Base-by-base conservation (phyloP, 352 stramenopile species). In the Globisporangium cederbergense region DNA sequence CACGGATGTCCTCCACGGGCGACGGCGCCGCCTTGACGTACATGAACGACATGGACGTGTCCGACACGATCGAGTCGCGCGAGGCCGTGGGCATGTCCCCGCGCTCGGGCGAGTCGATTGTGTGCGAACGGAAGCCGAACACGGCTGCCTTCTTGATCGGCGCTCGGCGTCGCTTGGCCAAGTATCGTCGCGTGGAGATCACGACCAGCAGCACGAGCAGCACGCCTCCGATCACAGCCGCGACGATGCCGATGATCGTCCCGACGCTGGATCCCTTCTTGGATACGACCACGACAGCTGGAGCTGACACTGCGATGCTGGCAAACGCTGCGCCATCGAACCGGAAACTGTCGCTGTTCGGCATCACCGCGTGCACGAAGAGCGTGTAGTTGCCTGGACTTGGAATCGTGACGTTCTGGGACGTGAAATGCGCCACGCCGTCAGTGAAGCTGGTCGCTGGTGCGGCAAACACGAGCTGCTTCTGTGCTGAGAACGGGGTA, bases 21-120 rank as follows among this genome's bases (percentile, higher is more conserved):
- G 74, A 84, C 7, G 58, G 67, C 56, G 71, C 67, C 10, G 73
- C 75, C 58, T 83, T 83, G 42, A 82, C 64, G 47, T 83, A 84
- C 72, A 82, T 78, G 64, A 84, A 84, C 54, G 71, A 67, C 20
- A 76, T 73, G 1, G 77, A 83, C 32, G 80, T 70, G 11, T 81
- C 73, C 16, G 75, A 86, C 16, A 40, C 63, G 32, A 64, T 66
- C 50, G 69, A 75, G 8, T 78, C 55, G 34, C 66, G 73, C 1
- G 76, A 86, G 51, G 75, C 73, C 1, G 77, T 78, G 3, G 64
- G 73, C 32, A 77, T 54, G 20, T 84, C 71, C 28, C 52, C 52
- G 11, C 78, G 77, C 7, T 71, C 76, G 14, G 57, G 64, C 43
- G 57, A 62, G 16, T 64, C 64, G 51, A 76, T 62, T 6, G 77